A percentile compares a stretch with the other conserved stretches of the same genome.
Conservation (phyloP, 2,329 filamentous ascomycete species). For the Beauveria varroae region DNA sequence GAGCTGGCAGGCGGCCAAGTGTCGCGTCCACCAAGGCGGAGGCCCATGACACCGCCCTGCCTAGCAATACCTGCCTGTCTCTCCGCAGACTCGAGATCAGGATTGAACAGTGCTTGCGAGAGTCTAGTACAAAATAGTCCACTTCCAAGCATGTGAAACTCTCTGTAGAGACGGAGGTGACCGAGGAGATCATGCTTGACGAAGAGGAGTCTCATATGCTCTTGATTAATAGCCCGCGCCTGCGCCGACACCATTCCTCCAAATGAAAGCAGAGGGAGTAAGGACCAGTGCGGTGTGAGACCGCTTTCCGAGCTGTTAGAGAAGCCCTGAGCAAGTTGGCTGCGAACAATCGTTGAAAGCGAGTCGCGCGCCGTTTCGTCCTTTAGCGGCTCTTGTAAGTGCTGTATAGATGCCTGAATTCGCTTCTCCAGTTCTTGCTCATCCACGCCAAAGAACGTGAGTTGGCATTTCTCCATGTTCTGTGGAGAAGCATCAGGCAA, state of each 20-base stretch:
- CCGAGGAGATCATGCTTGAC: constrained; percentile 60
- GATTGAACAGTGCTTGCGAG: constrained; percentile 76
- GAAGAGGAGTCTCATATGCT: constrained; percentile 70
- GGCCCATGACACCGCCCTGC: constrained; percentile 66
- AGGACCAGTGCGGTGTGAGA: constrained; percentile 48
- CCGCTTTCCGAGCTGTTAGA: constrained; percentile 18
- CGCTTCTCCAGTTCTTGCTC: constrained; percentile 38
- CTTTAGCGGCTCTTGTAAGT: constrained; percentile 28
- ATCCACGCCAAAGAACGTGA: constrained; percentile 43
- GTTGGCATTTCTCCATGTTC: not conserved
- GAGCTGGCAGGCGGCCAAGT: constrained; percentile 93
- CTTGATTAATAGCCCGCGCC: constrained; percentile 66
- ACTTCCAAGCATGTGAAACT: constrained; percentile 79
- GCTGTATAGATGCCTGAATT: constrained; percentile 43
- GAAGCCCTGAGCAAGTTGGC: constrained; percentile 26
- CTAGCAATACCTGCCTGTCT: constrained; percentile 60
- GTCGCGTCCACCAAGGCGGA: constrained; percentile 72
- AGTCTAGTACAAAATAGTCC: constrained; percentile 76
- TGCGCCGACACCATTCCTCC: constrained; percentile 67
- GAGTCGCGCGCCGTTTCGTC: constrained; percentile 23
- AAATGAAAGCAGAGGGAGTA: constrained; percentile 65
- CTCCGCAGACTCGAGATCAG: constrained; percentile 73
- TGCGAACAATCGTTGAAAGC: constrained; percentile 33
- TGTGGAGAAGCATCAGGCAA: too few relatives aligned
- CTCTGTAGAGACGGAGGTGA: constrained; percentile 67